A percentile compares a stretch with the other conserved stretches of the same genome.
These are phyloP conservation scores for Acanthamoeba lenticulata DNA, from an alignment of 208 protist genomes.

Conservation along the genomic window DNA sequence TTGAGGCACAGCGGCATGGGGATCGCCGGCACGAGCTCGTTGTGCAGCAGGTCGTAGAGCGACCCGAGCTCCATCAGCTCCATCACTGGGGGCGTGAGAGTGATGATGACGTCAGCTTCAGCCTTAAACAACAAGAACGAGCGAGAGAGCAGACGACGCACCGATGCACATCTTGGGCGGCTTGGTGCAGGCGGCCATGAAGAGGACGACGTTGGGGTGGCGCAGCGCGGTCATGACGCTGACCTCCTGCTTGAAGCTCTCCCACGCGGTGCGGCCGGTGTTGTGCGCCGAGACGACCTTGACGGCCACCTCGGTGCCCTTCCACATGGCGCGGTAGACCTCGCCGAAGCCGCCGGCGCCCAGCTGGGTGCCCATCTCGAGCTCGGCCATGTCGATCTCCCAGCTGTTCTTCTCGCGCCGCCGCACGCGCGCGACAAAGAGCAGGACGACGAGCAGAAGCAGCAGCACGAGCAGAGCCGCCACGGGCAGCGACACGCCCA, in stretches of 20 bases:
- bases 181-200: slow-evolving; percentile 76
- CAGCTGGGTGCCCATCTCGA: background rate
- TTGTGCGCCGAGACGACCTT: slow-evolving; percentile 14
- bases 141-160: no score
- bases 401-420: slow-evolving; percentile 33
- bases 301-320: slow-evolving; percentile 62
- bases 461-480: background rate
- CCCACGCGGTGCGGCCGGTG: background rate
- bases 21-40: slow-evolving; percentile 26
- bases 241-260: slow-evolving; percentile 70
- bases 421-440: background rate
- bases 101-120: no score
- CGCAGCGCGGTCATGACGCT: slow-evolving; percentile 74
- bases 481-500: slow-evolving; percentile 36
- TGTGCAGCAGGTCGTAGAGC: slow-evolving; percentile 58
- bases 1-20: slow-evolving; percentile 22
- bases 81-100: no score
- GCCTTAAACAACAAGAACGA: no score
- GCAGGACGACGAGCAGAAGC: background rate
- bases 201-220: slow-evolving; percentile 81
- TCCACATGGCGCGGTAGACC: slow-evolving; percentile 37
- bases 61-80: slow-evolving; percentile 34
- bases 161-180: slow-evolving; percentile 48
- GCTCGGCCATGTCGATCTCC: slow-evolving; percentile 58
- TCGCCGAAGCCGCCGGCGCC: slow-evolving; percentile 51